These are phyloP conservation scores for Globisporangium spiculum DNA, from an alignment of 352 stramenopile genomes.

Conservation along the genomic window DNA sequence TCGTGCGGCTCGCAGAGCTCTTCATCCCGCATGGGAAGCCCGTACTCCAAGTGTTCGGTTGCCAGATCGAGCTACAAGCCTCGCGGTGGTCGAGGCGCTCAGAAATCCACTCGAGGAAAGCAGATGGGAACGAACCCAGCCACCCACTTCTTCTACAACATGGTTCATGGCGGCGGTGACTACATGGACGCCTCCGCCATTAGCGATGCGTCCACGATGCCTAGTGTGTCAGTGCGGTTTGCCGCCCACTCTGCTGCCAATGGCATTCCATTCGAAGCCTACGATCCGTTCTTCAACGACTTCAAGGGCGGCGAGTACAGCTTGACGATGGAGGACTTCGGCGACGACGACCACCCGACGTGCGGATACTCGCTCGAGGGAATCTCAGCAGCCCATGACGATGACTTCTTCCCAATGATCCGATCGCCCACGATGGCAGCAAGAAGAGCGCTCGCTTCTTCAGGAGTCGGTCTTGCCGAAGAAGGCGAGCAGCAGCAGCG, in stretches of 20 bases:
- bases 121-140: not conserved
- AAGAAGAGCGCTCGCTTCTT: constrained; percentile 18
- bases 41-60: constrained; percentile 7
- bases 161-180: constrained; percentile 13
- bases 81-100: not conserved
- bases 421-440: constrained; percentile 45
- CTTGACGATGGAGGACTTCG: constrained; percentile 46
- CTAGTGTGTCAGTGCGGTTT: constrained; percentile 31
- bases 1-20: constrained; percentile 16
- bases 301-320: constrained; percentile 41
- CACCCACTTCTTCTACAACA: constrained; percentile 18
- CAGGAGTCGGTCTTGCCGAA: not conserved
- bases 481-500: constrained; percentile 16
- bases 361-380: constrained; percentile 48
- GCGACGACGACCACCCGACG: constrained; percentile 45
- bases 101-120: constrained; percentile 5
- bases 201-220: constrained; percentile 8
- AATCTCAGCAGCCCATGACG: constrained; percentile 22
- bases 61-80: constrained; percentile 1
- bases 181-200: not conserved
- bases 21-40: constrained; percentile 7
- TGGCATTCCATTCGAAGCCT: constrained; percentile 27
- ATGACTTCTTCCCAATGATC: constrained; percentile 52
- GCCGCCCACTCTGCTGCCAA: constrained; percentile 22
- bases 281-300: constrained; percentile 43